Conservation (phyloP, 352 stramenopile genomes). For the Blastocystis sp. region DNA sequence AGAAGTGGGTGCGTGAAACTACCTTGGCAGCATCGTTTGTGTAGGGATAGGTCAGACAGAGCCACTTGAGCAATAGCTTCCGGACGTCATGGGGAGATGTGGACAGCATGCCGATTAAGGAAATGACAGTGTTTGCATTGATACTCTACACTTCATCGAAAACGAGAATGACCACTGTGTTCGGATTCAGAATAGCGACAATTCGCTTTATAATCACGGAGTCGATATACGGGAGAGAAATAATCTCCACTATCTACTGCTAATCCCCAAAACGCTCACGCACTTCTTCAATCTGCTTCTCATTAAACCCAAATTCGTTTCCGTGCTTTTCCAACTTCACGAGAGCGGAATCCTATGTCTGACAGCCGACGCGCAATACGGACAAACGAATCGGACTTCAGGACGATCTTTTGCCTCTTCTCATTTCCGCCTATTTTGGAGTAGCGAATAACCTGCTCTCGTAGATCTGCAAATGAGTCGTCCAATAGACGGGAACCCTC, state of each 20-base stretch:
- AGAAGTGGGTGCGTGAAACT: not conserved
- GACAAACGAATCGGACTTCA: constrained; percentile 23
- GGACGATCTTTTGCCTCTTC: not conserved
- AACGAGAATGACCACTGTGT: not conserved
- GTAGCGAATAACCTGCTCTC: not conserved
- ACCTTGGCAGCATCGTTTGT: constrained; percentile 2
- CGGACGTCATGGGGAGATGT: not conserved
- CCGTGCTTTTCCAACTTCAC: constrained; percentile 48
- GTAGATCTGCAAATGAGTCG: not conserved
- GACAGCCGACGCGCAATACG: not conserved
- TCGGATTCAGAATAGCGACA: constrained; percentile 14
- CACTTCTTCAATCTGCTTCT: constrained; percentile 27
- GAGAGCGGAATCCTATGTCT: constrained; percentile 9
- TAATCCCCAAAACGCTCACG: not conserved
- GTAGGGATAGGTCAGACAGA: constrained; percentile 62
- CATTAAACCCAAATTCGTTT: constrained; percentile 26
- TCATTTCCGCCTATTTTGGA: not conserved
- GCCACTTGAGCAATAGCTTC: constrained; percentile 51
- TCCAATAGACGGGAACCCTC: not conserved
- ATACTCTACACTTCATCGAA: constrained; percentile 24
- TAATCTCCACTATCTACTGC: constrained; percentile 24
- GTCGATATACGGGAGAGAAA: constrained; percentile 35
- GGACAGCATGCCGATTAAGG: constrained; percentile 37
- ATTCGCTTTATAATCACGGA: not conserved
- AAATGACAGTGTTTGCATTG: constrained; percentile 10